Conservation (phyloP, 768 basidiomycete species). For the Phallus indusiatus region DNA sequence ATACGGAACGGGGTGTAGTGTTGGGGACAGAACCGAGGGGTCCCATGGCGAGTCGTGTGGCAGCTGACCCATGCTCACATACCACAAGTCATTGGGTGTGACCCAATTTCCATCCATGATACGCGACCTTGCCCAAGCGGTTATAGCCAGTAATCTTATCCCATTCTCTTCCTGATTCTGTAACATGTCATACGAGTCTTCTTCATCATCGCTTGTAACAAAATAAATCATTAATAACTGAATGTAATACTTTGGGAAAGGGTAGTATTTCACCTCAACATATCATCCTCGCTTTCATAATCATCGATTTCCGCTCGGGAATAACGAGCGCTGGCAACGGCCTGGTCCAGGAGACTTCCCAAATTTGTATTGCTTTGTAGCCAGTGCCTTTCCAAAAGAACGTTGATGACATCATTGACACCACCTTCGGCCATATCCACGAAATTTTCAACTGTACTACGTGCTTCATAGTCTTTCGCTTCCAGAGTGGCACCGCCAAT, state of each 20-base stretch:
- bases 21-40: neutral
- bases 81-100: slow-evolving; percentile 66
- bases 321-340: slow-evolving; percentile 48
- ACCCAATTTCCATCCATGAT: slow-evolving; percentile 73
- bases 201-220: slow-evolving; percentile 15
- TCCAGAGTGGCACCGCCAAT: slow-evolving; percentile 8
- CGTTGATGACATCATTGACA: slow-evolving; percentile 46
- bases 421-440: slow-evolving; percentile 65
- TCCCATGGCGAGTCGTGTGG: neutral
- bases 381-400: slow-evolving; percentile 68
- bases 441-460: slow-evolving; percentile 60
- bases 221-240: neutral
- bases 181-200: slow-evolving; percentile 30
- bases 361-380: slow-evolving; percentile 54
- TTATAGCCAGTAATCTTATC: slow-evolving; percentile 46
- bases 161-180: slow-evolving; percentile 38
- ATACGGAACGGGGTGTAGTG: slow-evolving; percentile 4
- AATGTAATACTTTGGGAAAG: neutral
- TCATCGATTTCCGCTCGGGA: slow-evolving; percentile 24
- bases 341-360: slow-evolving; percentile 56
- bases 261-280: slow-evolving; percentile 11
- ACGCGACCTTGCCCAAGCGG: slow-evolving; percentile 61
- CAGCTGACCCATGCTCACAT: slow-evolving; percentile 18
- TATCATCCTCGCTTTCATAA: slow-evolving; percentile 20
- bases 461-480: slow-evolving; percentile 53